Percentiles rank a stretch among this genome's conserved stretches.
phyloP scores from a whole-genome alignment of 148 eudicot genomes.

The Linanthus parryae region DNA sequence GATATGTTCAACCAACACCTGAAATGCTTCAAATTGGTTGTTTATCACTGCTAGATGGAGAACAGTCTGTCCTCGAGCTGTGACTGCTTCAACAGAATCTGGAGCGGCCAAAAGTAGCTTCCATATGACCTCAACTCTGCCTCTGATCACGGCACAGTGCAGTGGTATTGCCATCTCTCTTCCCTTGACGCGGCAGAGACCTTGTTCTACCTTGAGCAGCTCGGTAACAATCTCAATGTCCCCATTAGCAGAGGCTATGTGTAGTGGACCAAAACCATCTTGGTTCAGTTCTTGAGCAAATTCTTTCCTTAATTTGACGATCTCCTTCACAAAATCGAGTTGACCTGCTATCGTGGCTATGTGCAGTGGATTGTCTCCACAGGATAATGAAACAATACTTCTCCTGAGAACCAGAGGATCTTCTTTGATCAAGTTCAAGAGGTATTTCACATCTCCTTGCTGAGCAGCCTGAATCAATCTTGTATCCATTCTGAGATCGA shows the following conservation, averaged over 20 bases:
- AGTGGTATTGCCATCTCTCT: slow-evolving; percentile 34
- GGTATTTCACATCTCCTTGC: too few relatives aligned
- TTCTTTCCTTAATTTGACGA: neutral
- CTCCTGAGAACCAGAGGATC: neutral
- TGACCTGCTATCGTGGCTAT: neutral
- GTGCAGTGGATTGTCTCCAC: neutral
- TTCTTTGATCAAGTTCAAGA: neutral
- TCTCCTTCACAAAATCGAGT: neutral
- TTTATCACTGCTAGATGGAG: slow-evolving; percentile 50
- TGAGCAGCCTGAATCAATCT: slow-evolving; percentile 23
- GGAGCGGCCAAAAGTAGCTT: slow-evolving; percentile 27
- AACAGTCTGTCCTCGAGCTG: slow-evolving; percentile 39
- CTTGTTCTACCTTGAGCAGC: slow-evolving; percentile 21
- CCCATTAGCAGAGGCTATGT: slow-evolving; percentile 24
- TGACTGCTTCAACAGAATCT: slow-evolving; percentile 29
- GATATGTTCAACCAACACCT: slow-evolving; percentile 27
- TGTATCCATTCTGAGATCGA: slow-evolving; percentile 22
- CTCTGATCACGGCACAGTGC: slow-evolving; percentile 39
- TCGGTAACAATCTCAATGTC: slow-evolving; percentile 33
- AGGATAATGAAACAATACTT: neutral
- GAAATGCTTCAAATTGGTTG: slow-evolving; percentile 31
- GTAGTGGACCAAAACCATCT: neutral
- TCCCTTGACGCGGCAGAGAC: slow-evolving; percentile 28
- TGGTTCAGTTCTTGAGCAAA: neutral
- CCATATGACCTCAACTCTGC: slow-evolving; percentile 21